Percentiles rank a stretch among this genome's conserved stretches.
These are phyloP conservation scores for Tetrahymena borealis DNA, from an alignment of 73 alveolate genomes.

Conservation along the genomic window DNA sequence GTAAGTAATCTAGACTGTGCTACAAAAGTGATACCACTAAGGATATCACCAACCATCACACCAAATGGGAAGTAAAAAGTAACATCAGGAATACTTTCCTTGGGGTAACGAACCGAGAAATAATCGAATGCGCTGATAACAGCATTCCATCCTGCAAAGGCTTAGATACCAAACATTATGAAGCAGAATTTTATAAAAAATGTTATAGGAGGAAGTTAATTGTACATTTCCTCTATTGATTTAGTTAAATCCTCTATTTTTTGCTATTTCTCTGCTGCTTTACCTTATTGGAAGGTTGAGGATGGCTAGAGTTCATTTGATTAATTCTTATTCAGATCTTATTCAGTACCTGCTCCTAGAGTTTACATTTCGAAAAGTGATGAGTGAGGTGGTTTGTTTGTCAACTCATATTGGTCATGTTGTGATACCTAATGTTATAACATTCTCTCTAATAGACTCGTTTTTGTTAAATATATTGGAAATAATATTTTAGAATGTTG, in stretches of 20 bases:
- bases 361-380: not conserved
- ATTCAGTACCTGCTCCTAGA: not conserved
- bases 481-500: not conserved
- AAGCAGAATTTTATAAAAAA: not conserved
- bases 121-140: not conserved
- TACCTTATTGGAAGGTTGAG: too few species aligned
- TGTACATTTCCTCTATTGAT: not conserved
- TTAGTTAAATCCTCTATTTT: not conserved
- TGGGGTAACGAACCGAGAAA: not conserved
- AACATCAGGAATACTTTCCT: not conserved
- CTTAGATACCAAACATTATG: not conserved
- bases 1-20: not conserved
- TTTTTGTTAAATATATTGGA: not conserved
- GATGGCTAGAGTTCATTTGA: too few species aligned
- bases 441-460: not conserved
- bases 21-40: not conserved
- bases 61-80: not conserved
- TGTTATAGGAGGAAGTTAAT: not conserved
- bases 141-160: not conserved
- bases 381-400: not conserved
- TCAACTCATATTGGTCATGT: not conserved
- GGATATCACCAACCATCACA: not conserved
- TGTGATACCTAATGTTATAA: not conserved
- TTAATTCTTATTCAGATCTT: not conserved
- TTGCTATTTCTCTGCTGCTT: not conserved